Conservation (phyloP, 1,284 basidiomycete genomes). For the Sporisorium exsertum region DNA sequence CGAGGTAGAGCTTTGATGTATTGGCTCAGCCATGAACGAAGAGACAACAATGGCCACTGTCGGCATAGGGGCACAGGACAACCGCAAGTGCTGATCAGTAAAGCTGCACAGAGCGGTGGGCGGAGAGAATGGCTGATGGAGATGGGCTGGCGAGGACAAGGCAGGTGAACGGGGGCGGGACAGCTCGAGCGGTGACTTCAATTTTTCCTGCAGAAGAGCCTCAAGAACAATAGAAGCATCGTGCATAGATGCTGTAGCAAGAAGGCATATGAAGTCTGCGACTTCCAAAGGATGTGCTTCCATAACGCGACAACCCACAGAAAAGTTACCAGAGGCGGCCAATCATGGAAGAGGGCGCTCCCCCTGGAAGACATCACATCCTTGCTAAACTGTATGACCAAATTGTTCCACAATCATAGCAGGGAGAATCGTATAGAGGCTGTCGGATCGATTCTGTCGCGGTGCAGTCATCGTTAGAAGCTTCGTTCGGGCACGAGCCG, state of each 20-base stretch:
- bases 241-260: neutral
- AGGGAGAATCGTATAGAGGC: neutral
- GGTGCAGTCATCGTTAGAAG: neutral
- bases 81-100: neutral
- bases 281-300: neutral
- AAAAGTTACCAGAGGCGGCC: neutral
- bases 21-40: no score
- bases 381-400: no score
- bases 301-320: neutral
- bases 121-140: neutral
- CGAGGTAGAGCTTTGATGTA: neutral
- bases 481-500: neutral
- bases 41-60: neutral
- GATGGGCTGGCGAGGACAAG: neutral
- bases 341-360: neutral
- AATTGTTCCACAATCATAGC: neutral
- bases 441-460: neutral
- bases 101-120: neutral
- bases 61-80: neutral
- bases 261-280: neutral
- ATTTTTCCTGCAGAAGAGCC: no score
- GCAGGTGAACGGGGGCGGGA: neutral
- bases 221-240: neutral
- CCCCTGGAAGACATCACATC: neutral
- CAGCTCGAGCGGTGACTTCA: neutral